Evolutionary conservation across 2,329 filamentous ascomycete species (phyloP), one percentile per base, ranked within the genome.

Genomic region (Fusarium duplospermum): DNA sequence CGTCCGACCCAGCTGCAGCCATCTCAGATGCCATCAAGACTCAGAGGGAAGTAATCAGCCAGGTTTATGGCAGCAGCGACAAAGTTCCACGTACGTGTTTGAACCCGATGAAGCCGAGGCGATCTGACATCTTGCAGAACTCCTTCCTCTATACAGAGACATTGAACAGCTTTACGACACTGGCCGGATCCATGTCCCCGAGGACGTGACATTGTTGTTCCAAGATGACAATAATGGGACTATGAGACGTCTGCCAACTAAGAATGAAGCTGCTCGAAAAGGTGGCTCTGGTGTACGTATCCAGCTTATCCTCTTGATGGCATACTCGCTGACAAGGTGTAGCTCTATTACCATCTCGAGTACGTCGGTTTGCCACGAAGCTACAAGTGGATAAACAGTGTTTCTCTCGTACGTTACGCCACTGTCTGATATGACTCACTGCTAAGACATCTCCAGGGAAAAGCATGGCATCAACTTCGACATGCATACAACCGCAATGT

Each of bases 111-210:
- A 2, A 10, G 3, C 5, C 3, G 4, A 13, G 9, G 20, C 2
- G 7, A 7, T 4, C 22, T 2, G 0, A 1, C 1, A 5, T 4
- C 3, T 56, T 1, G 0, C 64, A 74, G 89, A 92, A 77, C 85
- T 92, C 64, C 88, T 90, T 84, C 90, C 90, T 13, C 79, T 93
- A 35, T 93, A 92, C 77, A 92, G 92, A 66, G 91, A 93, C 68
- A 89, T 93, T 0, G 88, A 90, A 73, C 87, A 86, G 13, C 90
- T 92, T 70, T 92, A 90, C 40, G 89, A 92, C 58, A 85, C 86
- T 1, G 90, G 90, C 0, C 36, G 72, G 1, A 84, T 92, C 71
- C 80, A 84, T 2, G 87, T 91, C 0, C 89, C 90, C 0, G 89
- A 92, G 2, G 87, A 91, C 71, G 86, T 92, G 8, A 92, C 89